phyloP scores from a whole-genome alignment of 129 eudicot species.

The Artemisia annua region DNA sequence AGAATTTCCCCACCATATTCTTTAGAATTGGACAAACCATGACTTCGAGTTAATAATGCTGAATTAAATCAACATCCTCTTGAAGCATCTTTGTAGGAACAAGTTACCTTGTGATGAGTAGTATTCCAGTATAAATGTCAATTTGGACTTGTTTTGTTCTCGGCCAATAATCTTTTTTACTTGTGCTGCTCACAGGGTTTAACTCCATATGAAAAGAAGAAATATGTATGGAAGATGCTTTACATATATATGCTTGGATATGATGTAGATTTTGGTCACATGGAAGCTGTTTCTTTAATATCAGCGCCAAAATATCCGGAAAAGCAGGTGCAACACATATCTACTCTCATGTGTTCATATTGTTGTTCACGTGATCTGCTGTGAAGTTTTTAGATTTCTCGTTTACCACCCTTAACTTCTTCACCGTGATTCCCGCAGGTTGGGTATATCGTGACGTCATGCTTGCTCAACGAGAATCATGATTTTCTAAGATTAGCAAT shows the following conservation, averaged over 20 bases:
- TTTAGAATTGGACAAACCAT: no score
- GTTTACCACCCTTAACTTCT: slow-evolving; percentile 1
- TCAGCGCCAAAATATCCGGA: slow-evolving; percentile 99
- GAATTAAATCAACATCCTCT: no score
- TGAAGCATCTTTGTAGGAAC: no score
- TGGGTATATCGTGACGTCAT: slow-evolving; percentile 95
- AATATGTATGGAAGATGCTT: slow-evolving; percentile 99
- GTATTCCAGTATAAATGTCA: no score
- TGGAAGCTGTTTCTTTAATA: slow-evolving; percentile 98
- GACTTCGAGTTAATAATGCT: no score
- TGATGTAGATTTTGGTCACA: slow-evolving; percentile 99
- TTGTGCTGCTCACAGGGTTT: slow-evolving; percentile 58
- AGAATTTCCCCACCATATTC: no score
- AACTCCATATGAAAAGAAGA: slow-evolving; percentile 95
- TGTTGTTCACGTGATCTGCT: background rate
- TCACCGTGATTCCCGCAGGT: slow-evolving; percentile 49
- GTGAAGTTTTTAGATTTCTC: no score
- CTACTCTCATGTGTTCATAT: background rate
- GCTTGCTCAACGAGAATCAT: slow-evolving; percentile 95
- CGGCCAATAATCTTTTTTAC: slow-evolving; percentile 11
- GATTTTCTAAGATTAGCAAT: slow-evolving; percentile 95
- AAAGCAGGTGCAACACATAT: slow-evolving; percentile 63
- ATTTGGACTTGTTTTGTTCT: background rate
- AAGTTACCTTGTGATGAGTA: no score
- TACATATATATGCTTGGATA: slow-evolving; percentile 95